Base-by-base conservation (phyloP, 495 filamentous ascomycete species). In the Annulohypoxylon maeteangense region DNA sequence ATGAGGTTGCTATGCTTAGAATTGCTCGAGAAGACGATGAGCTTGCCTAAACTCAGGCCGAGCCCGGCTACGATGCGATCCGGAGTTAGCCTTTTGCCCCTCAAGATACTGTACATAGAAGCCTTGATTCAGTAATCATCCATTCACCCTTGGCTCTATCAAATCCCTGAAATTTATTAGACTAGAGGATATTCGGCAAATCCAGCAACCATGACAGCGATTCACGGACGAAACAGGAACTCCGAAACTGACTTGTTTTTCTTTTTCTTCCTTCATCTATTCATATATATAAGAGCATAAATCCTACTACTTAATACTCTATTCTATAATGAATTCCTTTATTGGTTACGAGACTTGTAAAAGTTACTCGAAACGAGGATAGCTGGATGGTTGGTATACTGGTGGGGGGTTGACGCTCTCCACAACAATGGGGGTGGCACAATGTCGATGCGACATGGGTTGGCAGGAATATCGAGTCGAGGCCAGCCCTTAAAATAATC, bases 401-500 rank as follows among this genome's bases (percentile, higher is more conserved):
- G 50, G 60, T 73, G 60, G 70, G 67, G 67, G 67, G 70, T 68
- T 55, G 51, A 55, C 36, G 64, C 65, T 67, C 70, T 72, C 70
- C 70, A 68, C 70, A 68, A 61, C 54, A 53, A 61, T 68, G 64
- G 70, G 69, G 64, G 70, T 61, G 45, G 48, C 53, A 58, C 31
- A 63, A 47, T 61, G 36, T 72, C 53, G 59, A 68, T 56, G 54
- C 32, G 64, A 64, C 63, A 72, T 67, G 69, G 63, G 65, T 63
- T 62, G 54, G 50, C 55, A 48, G 40, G 61, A 73, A 69, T 65
- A 65, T 73, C 53, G 63, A 74, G 67, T 74, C 71, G 62, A 70
- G 71, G 45, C 71, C 45, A 59, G 57, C 67, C 62, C 47, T 64
- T 62, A 25, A 60, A 62, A 68, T 66, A 65, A 57, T 68, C 54